Evolutionary conservation across 257 asterid species (phyloP), one percentile per base, ranked within the genome.

Genomic region (Mentha longifolia): DNA sequence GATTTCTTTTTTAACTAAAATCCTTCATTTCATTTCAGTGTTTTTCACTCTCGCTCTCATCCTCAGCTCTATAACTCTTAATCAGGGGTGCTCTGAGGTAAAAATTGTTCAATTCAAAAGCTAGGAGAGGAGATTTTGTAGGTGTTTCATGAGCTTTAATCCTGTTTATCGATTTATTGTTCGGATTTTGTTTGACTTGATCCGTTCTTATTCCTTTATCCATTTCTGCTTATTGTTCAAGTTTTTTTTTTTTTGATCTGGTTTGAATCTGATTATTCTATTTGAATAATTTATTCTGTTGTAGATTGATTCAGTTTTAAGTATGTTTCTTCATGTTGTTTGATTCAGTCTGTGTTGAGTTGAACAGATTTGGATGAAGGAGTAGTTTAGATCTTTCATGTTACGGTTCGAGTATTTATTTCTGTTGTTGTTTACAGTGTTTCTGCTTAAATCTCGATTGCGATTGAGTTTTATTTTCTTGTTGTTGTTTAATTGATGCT

Each of bases 31-130:
- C 22, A 28, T 28, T 28, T 25, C 28, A 25, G 28, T 20, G 25
- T 14, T 42, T 43, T 15, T 45, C 72, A 61, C 70, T 39, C 42
- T 61, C 78, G 73, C 76, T 63, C 71, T 49, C 67, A 20, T 33
- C 28, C 60, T 41, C 66, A 61, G 12, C 69, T 68, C 60, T 39
- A 17, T 15, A 33, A 6, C 65, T 43, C 19, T 28, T 69, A 56
- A 7, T 19, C 61, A 77, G 84, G 84, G 87, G 80, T 59, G 78
- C 37, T 42, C 87, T 82, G 80, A 77, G 87, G 87, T 82, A 79
- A 70, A 15, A 50, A 14, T 17, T 6, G 49, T 65, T 60, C 74
- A 6, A 37, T 9, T 2, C 55, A 12, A 16, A 33, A 63, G 22
- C n/a, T 51, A 28, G 16, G 7, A 22, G 11, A 42, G 22, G 16